Percentiles rank a stretch among this genome's conserved stretches.
These are phyloP conservation scores for Wickerhamomyces bisporus DNA, from an alignment of 805 yeast species.

Conservation along the genomic window DNA sequence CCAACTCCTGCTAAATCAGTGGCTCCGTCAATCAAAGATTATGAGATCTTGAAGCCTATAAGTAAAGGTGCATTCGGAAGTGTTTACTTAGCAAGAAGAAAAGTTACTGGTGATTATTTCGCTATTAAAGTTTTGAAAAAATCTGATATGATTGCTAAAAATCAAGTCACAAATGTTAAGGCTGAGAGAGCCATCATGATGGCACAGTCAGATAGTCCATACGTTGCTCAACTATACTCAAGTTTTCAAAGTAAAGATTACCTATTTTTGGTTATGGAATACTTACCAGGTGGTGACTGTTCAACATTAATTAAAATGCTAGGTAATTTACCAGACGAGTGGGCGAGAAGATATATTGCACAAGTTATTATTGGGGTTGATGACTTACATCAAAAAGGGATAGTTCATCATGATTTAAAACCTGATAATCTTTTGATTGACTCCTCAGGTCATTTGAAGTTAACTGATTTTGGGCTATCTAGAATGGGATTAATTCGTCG, in stretches of 20 bases:
- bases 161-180: constrained; percentile 90
- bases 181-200: constrained; percentile 97
- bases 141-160: constrained; percentile 94
- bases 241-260: constrained; percentile 87
- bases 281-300: constrained; percentile 91
- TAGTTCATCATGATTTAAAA: constrained; percentile 91
- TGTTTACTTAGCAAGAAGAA: constrained; percentile 80
- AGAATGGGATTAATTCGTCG: constrained; percentile 84
- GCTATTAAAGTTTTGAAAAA: constrained; percentile 91
- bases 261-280: constrained; percentile 92
- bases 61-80: constrained; percentile 98
- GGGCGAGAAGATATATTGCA: constrained; percentile 83
- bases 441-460: constrained; percentile 77
- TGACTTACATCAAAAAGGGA: constrained; percentile 82
- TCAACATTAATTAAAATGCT: constrained; percentile 79
- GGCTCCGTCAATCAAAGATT: constrained; percentile 75
- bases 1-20: constrained; percentile 41
- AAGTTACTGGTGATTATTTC: constrained; percentile 86
- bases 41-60: constrained; percentile 86
- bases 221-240: constrained; percentile 83
- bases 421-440: constrained; percentile 93
- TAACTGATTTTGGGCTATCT: constrained; percentile 93
- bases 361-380: constrained; percentile 89
- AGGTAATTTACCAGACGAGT: constrained; percentile 78
- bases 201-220: constrained; percentile 90